Conservation (phyloP, 257 asterid species). For the Coffea eugenioides region DNA sequence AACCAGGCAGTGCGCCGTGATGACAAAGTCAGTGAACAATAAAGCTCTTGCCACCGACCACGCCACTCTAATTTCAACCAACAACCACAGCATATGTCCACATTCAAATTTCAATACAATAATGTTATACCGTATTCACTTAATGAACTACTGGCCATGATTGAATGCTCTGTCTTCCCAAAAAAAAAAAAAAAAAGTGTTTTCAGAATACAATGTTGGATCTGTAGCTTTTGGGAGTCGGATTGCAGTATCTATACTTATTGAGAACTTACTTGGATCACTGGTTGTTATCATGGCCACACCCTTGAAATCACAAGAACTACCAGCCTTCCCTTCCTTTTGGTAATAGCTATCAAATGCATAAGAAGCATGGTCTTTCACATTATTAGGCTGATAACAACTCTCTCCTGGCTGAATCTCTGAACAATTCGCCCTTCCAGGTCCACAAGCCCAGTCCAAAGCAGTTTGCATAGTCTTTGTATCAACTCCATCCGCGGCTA, state of each 20-base stretch:
- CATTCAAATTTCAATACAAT: neutral
- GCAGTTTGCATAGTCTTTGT: conserved; percentile 78
- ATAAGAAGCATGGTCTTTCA: conserved; percentile 79
- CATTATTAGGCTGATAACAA: conserved; percentile 90
- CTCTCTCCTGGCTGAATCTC: conserved; percentile 96
- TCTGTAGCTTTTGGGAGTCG: neutral
- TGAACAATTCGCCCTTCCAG: conserved; percentile 92
- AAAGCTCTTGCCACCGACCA: conserved; percentile 7
- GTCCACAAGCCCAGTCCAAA: conserved; percentile 98
- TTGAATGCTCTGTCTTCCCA: conserved; percentile 3
- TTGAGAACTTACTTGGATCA: conserved; percentile 81
- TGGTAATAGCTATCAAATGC: conserved; percentile 96
- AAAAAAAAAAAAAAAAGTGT: no score
- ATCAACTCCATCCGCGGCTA: conserved; percentile 71
- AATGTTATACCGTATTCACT: neutral
- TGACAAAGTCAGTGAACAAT: neutral
- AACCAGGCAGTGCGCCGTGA: neutral
- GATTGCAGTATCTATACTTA: neutral
- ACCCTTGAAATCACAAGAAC: conserved; percentile 97
- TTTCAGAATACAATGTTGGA: conserved; percentile 1
- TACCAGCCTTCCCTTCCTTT: conserved; percentile 58
- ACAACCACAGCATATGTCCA: neutral
- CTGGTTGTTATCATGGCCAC: conserved; percentile 95
- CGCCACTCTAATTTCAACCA: neutral
- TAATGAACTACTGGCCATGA: neutral